A percentile compares a stretch with the other conserved stretches of the same genome.
These are phyloP conservation scores for Cupressus sempervirens DNA, from an alignment of 75 land plant genomes.

Conservation along the genomic window DNA sequence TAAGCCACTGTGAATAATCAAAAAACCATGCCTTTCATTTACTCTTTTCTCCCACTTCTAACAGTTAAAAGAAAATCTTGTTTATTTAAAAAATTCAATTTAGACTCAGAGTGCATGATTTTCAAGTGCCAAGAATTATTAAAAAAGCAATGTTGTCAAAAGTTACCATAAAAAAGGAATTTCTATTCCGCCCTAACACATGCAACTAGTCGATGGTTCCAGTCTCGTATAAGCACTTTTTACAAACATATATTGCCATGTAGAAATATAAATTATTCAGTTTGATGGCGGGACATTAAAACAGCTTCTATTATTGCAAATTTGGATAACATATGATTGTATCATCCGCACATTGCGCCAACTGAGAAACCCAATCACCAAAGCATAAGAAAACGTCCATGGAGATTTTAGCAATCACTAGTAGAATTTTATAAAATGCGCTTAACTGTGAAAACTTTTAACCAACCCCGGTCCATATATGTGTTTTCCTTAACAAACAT, in stretches of 20 bases:
- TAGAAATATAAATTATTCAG: background rate
- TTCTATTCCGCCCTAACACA: background rate
- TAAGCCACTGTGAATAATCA: no score
- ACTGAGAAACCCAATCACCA: background rate
- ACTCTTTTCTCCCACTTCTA: no score
- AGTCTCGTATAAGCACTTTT: background rate
- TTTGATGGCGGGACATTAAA: background rate
- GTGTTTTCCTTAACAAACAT: background rate
- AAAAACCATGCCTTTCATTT: no score
- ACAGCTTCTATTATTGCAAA: background rate
- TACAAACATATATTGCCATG: background rate
- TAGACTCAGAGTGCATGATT: no score
- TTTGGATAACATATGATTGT: background rate
- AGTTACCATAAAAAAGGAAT: background rate
- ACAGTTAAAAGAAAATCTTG: no score
- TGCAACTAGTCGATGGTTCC: background rate
- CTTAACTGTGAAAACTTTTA: background rate
- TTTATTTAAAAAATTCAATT: no score
- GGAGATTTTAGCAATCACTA: background rate
- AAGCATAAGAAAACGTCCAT: background rate
- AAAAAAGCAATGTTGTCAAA: background rate
- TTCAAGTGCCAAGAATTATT: background rate
- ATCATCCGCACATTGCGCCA: background rate
- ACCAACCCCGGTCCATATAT: background rate
- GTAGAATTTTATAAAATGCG: background rate